Base-by-base conservation (phyloP, 441 rosid genomes). In the Raphanus hybrid region DNA sequence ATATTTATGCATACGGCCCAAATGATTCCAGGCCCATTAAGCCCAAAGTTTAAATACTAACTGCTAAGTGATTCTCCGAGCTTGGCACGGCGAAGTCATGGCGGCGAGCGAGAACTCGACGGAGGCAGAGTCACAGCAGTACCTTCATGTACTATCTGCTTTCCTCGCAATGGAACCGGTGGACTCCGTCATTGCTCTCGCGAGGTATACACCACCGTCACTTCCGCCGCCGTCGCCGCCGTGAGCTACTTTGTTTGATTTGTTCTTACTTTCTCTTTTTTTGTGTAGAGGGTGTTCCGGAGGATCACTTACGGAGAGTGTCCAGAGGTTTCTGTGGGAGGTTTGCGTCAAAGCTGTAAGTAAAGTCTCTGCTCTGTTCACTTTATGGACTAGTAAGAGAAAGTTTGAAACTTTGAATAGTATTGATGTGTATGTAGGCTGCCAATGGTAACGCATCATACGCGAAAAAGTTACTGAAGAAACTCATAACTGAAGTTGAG, bases 111-210 rank as follows among this genome's bases (percentile, higher is more conserved):
- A 64, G 52, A 5, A 64, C 35, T 73, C 86, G 7, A 37, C 41
- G 37, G 77, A 68, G 45, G 77, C 16, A 4, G 75, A 69, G 10
- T 80, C 86, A 23, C 26, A 23, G 3, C 87, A 83, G n/a, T 78
- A 77, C 23, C 89, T 92, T 69, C 84, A 84, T 78, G 81, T 86
- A 6, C 73, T 88, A 63, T 89, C 97, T 3, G 97, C 94, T 58
- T 87, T 88, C 77, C 91, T 91, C 64, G 90, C 97, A 69, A 85
- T 90, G 93, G 97, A 92, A 73, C 86, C 89, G 27, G 50, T 88
- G 3, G 85, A 84, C 35, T 74, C 83, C n/a, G 72, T 94, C 23
- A 66, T 89, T 78, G 37, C 85, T 15, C 64, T 87, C 1, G 88
- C 94, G 5, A 89, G 88, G 99, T 92, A 77, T 29, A 10, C 27